These are phyloP conservation scores for Mortierella sp. DNA, from an alignment of 371 early-diverging fungal species.

Conservation along the genomic window DNA sequence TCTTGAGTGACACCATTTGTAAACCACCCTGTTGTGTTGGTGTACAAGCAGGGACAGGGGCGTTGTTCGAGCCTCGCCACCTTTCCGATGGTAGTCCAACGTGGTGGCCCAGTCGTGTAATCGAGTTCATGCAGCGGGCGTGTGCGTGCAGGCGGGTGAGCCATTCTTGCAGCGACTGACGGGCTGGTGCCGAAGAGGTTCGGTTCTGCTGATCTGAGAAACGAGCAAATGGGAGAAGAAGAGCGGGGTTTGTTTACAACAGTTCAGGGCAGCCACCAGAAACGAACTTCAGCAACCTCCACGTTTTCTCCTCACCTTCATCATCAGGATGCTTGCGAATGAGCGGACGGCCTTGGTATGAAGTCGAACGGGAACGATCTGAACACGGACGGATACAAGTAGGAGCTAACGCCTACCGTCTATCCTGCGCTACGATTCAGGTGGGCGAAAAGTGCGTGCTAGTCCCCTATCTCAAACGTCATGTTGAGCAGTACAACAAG, in stretches of 20 bases:
- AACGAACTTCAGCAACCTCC: too few relatives aligned
- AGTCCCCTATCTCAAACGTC: slow-evolving; percentile 87
- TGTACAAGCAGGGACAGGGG: too few relatives aligned
- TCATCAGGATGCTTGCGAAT: slow-evolving; percentile 59
- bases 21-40: too few relatives aligned
- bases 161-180: not conserved
- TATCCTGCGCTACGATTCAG: too few relatives aligned
- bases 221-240: too few relatives aligned
- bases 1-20: too few relatives aligned
- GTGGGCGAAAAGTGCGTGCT: slow-evolving; percentile 73
- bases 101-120: not conserved
- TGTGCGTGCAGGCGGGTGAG: not conserved
- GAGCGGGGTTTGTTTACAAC: too few relatives aligned
- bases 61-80: too few relatives aligned
- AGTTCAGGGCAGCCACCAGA: too few relatives aligned
- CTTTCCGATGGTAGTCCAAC: too few relatives aligned
- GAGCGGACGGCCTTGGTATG: slow-evolving; percentile 58
- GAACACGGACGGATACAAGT: slow-evolving; percentile 19
- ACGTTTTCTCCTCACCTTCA: not conserved
- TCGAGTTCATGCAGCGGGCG: not conserved
- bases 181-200: not conserved
- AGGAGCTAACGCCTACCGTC: too few relatives aligned
- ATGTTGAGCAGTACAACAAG: slow-evolving; percentile 88
- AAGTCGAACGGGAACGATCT: not conserved
- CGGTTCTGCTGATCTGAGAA: not conserved